A percentile compares a stretch with the other conserved stretches of the same genome.
Conservation (phyloP, 805 yeast genomes). For the Candida berthetii region DNA sequence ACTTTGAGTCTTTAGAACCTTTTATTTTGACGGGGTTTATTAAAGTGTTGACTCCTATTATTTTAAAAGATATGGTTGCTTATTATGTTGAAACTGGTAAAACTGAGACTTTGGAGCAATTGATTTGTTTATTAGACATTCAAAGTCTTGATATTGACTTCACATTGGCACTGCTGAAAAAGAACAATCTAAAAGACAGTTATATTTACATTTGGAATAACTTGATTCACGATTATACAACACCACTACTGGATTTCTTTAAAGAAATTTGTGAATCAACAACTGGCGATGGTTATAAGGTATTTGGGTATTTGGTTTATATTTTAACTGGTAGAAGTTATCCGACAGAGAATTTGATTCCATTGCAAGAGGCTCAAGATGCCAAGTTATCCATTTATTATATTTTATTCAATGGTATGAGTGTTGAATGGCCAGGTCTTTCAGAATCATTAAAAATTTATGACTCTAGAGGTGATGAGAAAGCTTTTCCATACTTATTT, state of each 20-base stretch:
- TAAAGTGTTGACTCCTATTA: constrained; percentile 48
- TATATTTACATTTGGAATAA: constrained; percentile 66
- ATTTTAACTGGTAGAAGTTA: constrained; percentile 73
- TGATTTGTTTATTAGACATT: constrained; percentile 66
- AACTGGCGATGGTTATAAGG: constrained; percentile 20
- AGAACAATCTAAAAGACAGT: constrained; percentile 53
- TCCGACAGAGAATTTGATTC: constrained; percentile 58
- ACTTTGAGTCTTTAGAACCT: constrained; percentile 46
- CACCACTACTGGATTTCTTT: constrained; percentile 64
- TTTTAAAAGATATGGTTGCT: constrained; percentile 57
- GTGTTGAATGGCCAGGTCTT: constrained; percentile 39
- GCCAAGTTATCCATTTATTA: constrained; percentile 51
- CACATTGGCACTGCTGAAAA: constrained; percentile 55
- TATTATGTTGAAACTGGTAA: constrained; percentile 33
- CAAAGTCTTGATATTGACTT: constrained; percentile 70
- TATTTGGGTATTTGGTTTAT: constrained; percentile 61
- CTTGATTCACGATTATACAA: constrained; percentile 59
- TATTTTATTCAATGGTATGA: constrained; percentile 52
- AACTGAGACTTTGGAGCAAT: constrained; percentile 51
- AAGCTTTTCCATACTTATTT: constrained; percentile 69
- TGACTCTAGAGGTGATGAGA: constrained; percentile 18
- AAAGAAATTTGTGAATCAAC: constrained; percentile 20
- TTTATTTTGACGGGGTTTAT: constrained; percentile 44
- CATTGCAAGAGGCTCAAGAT: constrained; percentile 20
- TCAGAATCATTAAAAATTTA: constrained; percentile 27